Percentiles rank a stretch among this genome's conserved stretches.
phyloP scores from a whole-genome alignment of 1,139 yeast genomes.

The Taphrina sp. region DNA sequence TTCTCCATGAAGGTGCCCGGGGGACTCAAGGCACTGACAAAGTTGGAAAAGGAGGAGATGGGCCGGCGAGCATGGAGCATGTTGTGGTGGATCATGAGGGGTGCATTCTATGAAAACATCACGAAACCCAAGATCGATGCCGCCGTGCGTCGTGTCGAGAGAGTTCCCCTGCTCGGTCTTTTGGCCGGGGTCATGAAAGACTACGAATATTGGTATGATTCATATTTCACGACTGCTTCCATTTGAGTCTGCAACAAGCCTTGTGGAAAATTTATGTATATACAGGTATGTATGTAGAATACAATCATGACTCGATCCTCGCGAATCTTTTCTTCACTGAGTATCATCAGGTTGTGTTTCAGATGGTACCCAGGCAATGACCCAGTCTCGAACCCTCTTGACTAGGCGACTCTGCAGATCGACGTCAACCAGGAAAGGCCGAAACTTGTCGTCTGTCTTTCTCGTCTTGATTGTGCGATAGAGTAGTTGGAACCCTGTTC shows the following conservation, averaged over 20 bases:
- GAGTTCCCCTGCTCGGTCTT: slow-evolving; percentile 40
- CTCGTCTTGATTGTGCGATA: slow-evolving; percentile 9
- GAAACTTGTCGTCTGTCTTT: slow-evolving; percentile 11
- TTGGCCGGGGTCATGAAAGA: slow-evolving; percentile 45
- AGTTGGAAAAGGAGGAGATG: slow-evolving; percentile 45
- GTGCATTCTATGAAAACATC: slow-evolving; percentile 45
- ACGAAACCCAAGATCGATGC: slow-evolving; percentile 38
- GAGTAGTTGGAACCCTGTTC: slow-evolving; percentile 1
- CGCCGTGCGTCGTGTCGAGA: not conserved
- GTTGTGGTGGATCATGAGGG: slow-evolving; percentile 49
- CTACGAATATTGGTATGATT: slow-evolving; percentile 47
- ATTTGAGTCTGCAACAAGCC: not conserved
- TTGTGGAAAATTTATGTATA: not conserved
- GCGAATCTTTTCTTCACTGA: not conserved
- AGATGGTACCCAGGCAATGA: slow-evolving; percentile 37
- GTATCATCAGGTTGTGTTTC: slow-evolving; percentile 16
- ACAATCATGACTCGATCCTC: not conserved
- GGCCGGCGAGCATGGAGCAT: slow-evolving; percentile 42
- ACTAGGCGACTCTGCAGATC: slow-evolving; percentile 23
- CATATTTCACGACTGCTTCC: slow-evolving; percentile 39
- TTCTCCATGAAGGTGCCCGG: slow-evolving; percentile 34
- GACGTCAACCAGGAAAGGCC: slow-evolving; percentile 9
- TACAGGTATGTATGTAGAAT: not conserved
- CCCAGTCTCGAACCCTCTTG: slow-evolving; percentile 39
- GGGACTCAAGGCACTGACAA: slow-evolving; percentile 42